Evolutionary conservation across 352 stramenopile species (phyloP).

Genomic region (Halophytophthora polymorphica): DNA sequence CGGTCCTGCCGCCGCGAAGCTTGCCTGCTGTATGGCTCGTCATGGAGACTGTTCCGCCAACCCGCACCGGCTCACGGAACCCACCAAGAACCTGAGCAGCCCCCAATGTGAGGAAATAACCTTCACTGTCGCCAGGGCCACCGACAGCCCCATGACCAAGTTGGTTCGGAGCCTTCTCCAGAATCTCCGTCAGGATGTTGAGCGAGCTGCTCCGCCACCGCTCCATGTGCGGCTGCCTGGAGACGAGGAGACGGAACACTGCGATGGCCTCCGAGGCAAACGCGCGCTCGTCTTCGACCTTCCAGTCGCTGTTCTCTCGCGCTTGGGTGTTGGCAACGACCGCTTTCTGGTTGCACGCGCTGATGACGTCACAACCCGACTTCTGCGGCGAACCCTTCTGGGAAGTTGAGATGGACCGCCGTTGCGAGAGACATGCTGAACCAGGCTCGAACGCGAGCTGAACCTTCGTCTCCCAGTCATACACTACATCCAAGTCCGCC

Average conservation of each 20-base stretch:
- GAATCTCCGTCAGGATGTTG: slow-evolving; percentile 21
- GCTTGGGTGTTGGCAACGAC: slow-evolving; percentile 6
- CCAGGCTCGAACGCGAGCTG: slow-evolving; percentile 43
- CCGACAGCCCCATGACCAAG: slow-evolving; percentile 8
- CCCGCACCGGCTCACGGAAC: slow-evolving; percentile 37
- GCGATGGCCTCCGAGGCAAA: slow-evolving; percentile 42
- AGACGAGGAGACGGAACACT: slow-evolving; percentile 24
- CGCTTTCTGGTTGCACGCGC: slow-evolving; percentile 40
- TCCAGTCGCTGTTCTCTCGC: background rate
- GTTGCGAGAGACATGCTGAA: slow-evolving; percentile 32
- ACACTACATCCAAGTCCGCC: slow-evolving; percentile 30
- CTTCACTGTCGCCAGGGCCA: background rate
- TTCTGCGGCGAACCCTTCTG: slow-evolving; percentile 33
- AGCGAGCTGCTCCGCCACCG: slow-evolving; percentile 29
- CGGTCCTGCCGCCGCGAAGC: slow-evolving; percentile 12
- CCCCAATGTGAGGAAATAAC: slow-evolving; percentile 40
- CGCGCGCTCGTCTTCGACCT: slow-evolving; percentile 22
- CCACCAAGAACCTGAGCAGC: slow-evolving; percentile 43
- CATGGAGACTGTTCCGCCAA: slow-evolving; percentile 33
- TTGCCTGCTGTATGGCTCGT: slow-evolving; percentile 17
- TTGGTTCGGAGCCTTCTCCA: slow-evolving; percentile 18
- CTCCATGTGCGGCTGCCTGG: slow-evolving; percentile 7
- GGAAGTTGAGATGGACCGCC: slow-evolving; percentile 22
- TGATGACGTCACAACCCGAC: slow-evolving; percentile 29
- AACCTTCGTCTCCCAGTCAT: slow-evolving; percentile 49